These are phyloP conservation scores for Aurifilum marmelostoma DNA, from an alignment of 2,329 filamentous ascomycete genomes.

Conservation along the genomic window DNA sequence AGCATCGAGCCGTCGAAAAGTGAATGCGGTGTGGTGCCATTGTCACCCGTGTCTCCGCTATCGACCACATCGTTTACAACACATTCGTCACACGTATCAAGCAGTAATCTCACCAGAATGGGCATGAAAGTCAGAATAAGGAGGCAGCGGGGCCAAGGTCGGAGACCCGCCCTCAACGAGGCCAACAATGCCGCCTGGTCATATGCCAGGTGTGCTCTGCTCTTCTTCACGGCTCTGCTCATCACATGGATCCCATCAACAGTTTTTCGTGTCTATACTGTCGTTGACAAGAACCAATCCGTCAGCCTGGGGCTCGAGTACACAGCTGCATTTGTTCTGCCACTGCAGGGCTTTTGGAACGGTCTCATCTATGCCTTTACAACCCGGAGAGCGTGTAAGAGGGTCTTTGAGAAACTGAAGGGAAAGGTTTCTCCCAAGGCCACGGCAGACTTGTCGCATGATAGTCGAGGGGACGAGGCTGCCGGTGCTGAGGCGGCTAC, in stretches of 20 bases:
- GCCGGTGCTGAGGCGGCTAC: not conserved
- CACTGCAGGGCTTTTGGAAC: constrained; percentile 86
- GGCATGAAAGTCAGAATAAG: not conserved
- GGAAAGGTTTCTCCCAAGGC: not conserved
- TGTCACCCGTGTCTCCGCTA: not conserved
- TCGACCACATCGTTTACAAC: not conserved
- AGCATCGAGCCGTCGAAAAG: constrained; percentile 21
- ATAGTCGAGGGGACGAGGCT: not conserved
- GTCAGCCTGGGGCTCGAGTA: constrained; percentile 66
- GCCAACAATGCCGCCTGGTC: constrained; percentile 68
- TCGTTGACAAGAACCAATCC: constrained; percentile 56
- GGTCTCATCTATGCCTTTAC: constrained; percentile 74
- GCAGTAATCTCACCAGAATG: not conserved
- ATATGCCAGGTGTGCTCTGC: constrained; percentile 70
- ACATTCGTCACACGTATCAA: no score
- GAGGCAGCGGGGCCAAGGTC: constrained; percentile 31
- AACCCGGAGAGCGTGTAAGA: constrained; percentile 65
- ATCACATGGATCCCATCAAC: constrained; percentile 79
- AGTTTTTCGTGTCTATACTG: constrained; percentile 74
- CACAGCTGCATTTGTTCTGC: constrained; percentile 73
- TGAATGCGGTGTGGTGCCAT: constrained; percentile 25
- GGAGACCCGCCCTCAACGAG: constrained; percentile 49
- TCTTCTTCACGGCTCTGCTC: constrained; percentile 73
- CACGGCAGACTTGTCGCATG: no score
- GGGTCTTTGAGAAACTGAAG: constrained; percentile 45